Base-by-base conservation (phyloP, 2,329 filamentous ascomycete genomes). In the Fusarium sp. region DNA sequence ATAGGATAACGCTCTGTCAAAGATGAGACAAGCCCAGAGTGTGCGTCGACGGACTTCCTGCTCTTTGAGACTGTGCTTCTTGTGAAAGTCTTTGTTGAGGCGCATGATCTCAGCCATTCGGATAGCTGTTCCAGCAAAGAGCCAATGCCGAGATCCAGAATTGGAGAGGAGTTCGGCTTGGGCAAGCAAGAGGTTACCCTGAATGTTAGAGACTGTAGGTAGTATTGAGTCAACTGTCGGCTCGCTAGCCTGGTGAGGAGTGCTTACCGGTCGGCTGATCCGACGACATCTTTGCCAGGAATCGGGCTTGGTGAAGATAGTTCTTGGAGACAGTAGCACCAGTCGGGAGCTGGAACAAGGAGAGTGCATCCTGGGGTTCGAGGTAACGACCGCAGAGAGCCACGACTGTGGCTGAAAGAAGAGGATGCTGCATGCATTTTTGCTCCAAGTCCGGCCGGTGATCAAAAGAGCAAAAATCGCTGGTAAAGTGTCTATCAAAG, bases 71-170 rank as follows among this genome's bases (percentile, higher is more conserved):
- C 62, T 70, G 61, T 78, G 76, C 31, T 65, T 68, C 50, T 77
- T 72, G 45, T 78, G 76, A 18, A 73, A 78, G 18, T 78, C 73
- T 22, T 77, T 73, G 58, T 78, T 78, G 13, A 78, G 67, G 10
- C 75, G 76, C 70, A 78, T 76, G 16, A 77, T 74, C 33, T 78
- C 67, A 5, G 77, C 77, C 77, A 78, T 78, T 24, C 76, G 67
- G 24, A 78, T 77, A 2, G 76, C 76, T 7, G 65, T 76, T 4
- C 76, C 76, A 2, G 60, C 61, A 20, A 72, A 77, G 10, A 78
- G 66, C 75, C 75, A 78, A 37, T 78, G 75, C 1, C 76, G 59
- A 1, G 73, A 77, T 8, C 73, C 76, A 4, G 76, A 69, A 31
- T 71, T 76, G 29, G 73, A 73, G 3, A 77, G 64, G 14, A 77